phyloP scores from a whole-genome alignment of 2,329 filamentous ascomycete species.

The Exophiala sp. region DNA sequence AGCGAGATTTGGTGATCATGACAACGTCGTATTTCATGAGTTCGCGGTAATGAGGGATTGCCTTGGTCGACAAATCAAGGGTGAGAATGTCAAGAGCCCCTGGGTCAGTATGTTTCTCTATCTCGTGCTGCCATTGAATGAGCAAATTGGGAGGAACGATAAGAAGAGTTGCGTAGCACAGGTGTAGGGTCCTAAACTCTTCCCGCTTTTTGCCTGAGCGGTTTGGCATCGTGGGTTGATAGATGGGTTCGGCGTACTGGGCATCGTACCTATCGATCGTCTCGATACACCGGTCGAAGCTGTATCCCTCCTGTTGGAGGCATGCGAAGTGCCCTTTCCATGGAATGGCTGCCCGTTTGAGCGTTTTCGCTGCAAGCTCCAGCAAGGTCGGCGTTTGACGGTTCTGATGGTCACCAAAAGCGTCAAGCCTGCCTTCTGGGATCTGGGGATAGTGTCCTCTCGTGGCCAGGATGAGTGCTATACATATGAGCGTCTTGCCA shows the following conservation, averaged over 20 bases:
- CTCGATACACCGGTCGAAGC: conserved; percentile 51
- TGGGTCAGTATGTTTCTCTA: conserved; percentile 63
- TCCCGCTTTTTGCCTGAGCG: conserved; percentile 33
- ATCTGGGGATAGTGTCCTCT: conserved; percentile 60
- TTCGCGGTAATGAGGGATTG: conserved; percentile 52
- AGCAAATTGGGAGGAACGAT: conserved; percentile 79
- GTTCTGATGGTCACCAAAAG: conserved; percentile 38
- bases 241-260: conserved; percentile 52
- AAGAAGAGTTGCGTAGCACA: conserved; percentile 67
- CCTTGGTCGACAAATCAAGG: conserved; percentile 48
- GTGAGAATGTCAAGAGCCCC: conserved; percentile 59
- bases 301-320: conserved; percentile 43
- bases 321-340: conserved; percentile 62
- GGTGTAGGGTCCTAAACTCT: conserved; percentile 43
- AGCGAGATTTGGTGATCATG: conserved; percentile 66
- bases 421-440: conserved; percentile 54
- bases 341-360: conserved; percentile 61
- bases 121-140: conserved; percentile 76
- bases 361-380: conserved; percentile 68
- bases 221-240: conserved; percentile 35
- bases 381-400: conserved; percentile 56
- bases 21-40: conserved; percentile 68
- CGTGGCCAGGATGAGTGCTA: conserved; percentile 71
- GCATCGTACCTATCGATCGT: conserved; percentile 55
- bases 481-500: conserved; percentile 83